These are phyloP conservation scores for Globisporangium nunn DNA, from an alignment of 352 stramenopile species.

Conservation along the genomic window DNA sequence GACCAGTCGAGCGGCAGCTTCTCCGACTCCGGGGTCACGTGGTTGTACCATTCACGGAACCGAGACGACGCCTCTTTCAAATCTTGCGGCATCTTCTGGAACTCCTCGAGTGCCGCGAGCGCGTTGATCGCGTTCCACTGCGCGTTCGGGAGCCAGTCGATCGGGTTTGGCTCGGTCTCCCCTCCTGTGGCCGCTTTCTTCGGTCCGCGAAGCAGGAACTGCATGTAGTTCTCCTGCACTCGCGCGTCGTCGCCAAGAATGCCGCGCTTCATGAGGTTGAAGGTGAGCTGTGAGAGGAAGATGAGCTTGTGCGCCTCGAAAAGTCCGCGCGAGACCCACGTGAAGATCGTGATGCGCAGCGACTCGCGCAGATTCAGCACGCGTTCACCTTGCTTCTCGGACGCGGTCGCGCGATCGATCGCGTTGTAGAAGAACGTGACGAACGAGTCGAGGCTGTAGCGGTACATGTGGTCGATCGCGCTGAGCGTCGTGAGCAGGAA, in stretches of 20 bases:
- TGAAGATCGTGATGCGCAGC: constrained; percentile 95
- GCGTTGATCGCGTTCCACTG: constrained; percentile 90
- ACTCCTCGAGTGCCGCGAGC: constrained; percentile 92
- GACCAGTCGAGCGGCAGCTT: constrained; percentile 97
- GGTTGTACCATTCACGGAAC: constrained; percentile 98
- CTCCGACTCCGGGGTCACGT: constrained; percentile 92
- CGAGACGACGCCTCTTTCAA: constrained; percentile 92
- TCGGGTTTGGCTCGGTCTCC: constrained; percentile 64
- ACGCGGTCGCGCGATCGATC: constrained; percentile 82
- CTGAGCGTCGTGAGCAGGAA: constrained; percentile 95
- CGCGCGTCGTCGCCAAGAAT: constrained; percentile 92
- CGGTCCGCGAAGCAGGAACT: constrained; percentile 91
- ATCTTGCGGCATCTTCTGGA: constrained; percentile 95
- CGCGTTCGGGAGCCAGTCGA: constrained; percentile 89
- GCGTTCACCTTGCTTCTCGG: constrained; percentile 86
- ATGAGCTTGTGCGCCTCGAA: constrained; percentile 97
- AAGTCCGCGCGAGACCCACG: constrained; percentile 93
- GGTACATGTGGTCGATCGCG: constrained; percentile 97
- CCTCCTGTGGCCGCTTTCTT: constrained; percentile 48
- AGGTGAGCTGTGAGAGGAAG: constrained; percentile 95
- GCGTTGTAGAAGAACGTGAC: constrained; percentile 97
- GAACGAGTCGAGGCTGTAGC: constrained; percentile 96
- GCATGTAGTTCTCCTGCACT: constrained; percentile 94
- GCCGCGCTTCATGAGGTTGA: constrained; percentile 96
- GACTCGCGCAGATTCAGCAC: constrained; percentile 92